A percentile compares a stretch with the other conserved stretches of the same genome.
These are phyloP conservation scores for Candida succiphila DNA, from an alignment of 805 yeast species.

Conservation along the genomic window DNA sequence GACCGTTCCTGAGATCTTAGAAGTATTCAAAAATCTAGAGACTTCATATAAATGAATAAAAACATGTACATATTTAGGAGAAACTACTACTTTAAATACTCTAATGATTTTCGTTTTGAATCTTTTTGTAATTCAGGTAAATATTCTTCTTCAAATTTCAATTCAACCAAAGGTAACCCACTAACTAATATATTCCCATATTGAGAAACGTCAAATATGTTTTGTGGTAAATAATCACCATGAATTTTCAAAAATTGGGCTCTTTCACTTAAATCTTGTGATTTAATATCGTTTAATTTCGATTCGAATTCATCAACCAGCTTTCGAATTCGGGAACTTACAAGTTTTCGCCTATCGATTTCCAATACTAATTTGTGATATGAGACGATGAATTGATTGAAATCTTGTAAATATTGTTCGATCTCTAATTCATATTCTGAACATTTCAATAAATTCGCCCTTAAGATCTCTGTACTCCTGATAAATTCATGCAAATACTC, in stretches of 20 bases:
- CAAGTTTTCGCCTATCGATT: constrained; percentile 35
- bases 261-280: constrained; percentile 34
- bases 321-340: constrained; percentile 28
- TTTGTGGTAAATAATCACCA: constrained; percentile 46
- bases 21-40: constrained; percentile 47
- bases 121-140: constrained; percentile 12
- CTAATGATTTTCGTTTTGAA: constrained; percentile 11
- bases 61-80: neutral
- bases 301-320: constrained; percentile 31
- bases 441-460: constrained; percentile 5
- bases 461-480: constrained; percentile 6
- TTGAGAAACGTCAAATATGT: constrained; percentile 12
- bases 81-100: constrained; percentile 16
- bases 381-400: constrained; percentile 37
- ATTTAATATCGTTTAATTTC: constrained; percentile 27
- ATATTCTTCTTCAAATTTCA: constrained; percentile 11
- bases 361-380: constrained; percentile 45
- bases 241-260: constrained; percentile 32
- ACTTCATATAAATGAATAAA: constrained; percentile 28
- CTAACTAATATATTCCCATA: constrained; percentile 9
- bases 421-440: constrained; percentile 9
- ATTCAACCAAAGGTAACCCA: constrained; percentile 12
- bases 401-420: constrained; percentile 29
- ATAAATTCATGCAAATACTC: constrained; percentile 10
- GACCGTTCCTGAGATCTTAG: constrained; percentile 39